Conservation (phyloP, 2,329 filamentous ascomycete genomes). For the Fusarium kyushuense region DNA sequence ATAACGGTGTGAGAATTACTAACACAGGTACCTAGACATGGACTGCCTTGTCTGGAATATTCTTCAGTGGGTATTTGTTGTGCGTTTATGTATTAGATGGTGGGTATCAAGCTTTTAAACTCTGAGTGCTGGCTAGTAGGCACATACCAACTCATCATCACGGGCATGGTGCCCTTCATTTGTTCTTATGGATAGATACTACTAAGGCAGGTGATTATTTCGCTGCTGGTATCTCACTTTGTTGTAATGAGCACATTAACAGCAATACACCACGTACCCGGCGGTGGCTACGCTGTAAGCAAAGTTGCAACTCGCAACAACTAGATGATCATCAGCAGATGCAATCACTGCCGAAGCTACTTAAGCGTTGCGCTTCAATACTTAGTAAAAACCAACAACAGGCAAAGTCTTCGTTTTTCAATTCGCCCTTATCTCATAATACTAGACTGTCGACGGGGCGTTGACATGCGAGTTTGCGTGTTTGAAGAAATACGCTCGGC, state of each 20-base stretch:
- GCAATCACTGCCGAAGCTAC: not conserved
- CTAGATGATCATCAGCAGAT: conserved; percentile 24
- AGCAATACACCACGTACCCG: not conserved
- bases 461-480: not conserved
- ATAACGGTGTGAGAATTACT: not conserved
- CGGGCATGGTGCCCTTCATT: not conserved
- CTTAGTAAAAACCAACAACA: not conserved
- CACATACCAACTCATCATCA: not conserved
- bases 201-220: no score
- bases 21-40: not conserved
- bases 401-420: not conserved
- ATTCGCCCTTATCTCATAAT: conserved; percentile 7
- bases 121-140: not conserved
- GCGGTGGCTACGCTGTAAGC: not conserved
- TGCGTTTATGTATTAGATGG: no score
- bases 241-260: not conserved
- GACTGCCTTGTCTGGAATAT: not conserved
- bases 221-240: not conserved
- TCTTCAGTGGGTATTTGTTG: not conserved
- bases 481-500: not conserved
- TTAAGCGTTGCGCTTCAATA: not conserved
- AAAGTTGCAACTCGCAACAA: conserved; percentile 7
- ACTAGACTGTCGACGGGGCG: not conserved
- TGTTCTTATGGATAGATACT: not conserved
- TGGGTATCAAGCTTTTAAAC: not conserved